Evolutionary conservation across 2,329 filamentous ascomycete species (phyloP).

Genomic region (Hypomyces perniciosus): DNA sequence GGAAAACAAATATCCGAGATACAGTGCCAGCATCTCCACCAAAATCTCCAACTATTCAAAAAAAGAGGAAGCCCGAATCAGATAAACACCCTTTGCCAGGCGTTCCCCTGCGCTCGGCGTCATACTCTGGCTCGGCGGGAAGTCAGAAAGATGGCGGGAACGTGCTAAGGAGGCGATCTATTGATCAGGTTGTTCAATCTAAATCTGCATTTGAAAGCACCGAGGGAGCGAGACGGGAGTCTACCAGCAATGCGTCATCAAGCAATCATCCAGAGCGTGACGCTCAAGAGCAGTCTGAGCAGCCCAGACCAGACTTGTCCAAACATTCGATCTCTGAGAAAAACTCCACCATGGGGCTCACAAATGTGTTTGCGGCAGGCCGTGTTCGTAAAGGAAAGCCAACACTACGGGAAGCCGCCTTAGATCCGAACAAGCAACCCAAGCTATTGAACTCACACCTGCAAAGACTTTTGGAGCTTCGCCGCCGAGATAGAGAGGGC

Average conservation of each 20-base stretch:
- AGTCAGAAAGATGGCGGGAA: too few relatives aligned
- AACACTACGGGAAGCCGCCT: constrained; percentile 33
- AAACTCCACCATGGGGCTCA: constrained; percentile 1
- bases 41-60: not conserved
- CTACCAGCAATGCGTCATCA: not conserved
- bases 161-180: not conserved
- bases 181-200: not conserved
- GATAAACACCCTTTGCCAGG: not conserved
- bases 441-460: constrained; percentile 34
- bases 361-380: constrained; percentile 43
- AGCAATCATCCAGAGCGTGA: not conserved
- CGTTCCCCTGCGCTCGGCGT: not conserved
- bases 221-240: not conserved
- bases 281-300: too few relatives aligned
- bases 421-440: constrained; percentile 35
- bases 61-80: not conserved
- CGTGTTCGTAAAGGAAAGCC: constrained; percentile 31
- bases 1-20: not conserved
- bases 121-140: too few relatives aligned
- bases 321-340: not conserved
- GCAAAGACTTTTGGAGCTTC: constrained; percentile 36
- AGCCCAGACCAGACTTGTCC: not conserved
- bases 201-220: not conserved
- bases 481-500: constrained; percentile 40
- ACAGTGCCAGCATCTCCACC: not conserved